Base-by-base conservation (phyloP, 192 early-diverging fungal species). In the Coemansia sp. region DNA sequence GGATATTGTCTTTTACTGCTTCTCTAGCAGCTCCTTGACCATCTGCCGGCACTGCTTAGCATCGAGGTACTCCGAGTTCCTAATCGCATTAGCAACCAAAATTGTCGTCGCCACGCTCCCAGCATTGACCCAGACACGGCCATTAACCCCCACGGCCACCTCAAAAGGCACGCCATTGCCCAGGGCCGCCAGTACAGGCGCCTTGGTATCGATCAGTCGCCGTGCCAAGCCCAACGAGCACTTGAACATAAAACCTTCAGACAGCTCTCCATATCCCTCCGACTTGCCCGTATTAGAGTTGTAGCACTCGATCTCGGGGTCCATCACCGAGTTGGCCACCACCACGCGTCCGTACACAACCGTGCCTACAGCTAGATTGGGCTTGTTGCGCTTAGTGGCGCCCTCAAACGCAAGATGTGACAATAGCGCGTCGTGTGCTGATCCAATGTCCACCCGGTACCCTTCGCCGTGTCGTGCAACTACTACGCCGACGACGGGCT, bases 281-380 rank as follows among this genome's bases (percentile, higher is more conserved):
- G 93, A 87, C 70, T 92, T 93, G 40, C 90, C 90, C 1, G 92
- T 90, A 16, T 88, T 76, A 11, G 92, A 90, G 71, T 95, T 94
- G 49, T 91, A 75, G 83, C 98, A 99, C 68, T 96, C 93, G 16
- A 99, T 73, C 69, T 99, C 98, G 11, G 98, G 94, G 46, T 99
- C 97, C 95, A 99, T 97, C 80, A 98, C 94, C 68, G 89, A 91
- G 84, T 97, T 94, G 33, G 98, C 97, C 39, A 95, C 76, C 9
- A 86, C 72, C 4, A 99, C 87, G 34, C 94, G 88, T 16, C 88
- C 95, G 70, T 95, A 99, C 3, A 99, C 88, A 10, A 94, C 73
- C 20, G 89, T 74, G 12, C 93, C 94, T 15, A 94, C 85, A 24
- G 87, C 85, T 58, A 97, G 71, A 61, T 91, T 93, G 36, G 98